Base-by-base conservation (phyloP, 1,284 basidiomycete genomes). In the Austroboletus niveus region DNA sequence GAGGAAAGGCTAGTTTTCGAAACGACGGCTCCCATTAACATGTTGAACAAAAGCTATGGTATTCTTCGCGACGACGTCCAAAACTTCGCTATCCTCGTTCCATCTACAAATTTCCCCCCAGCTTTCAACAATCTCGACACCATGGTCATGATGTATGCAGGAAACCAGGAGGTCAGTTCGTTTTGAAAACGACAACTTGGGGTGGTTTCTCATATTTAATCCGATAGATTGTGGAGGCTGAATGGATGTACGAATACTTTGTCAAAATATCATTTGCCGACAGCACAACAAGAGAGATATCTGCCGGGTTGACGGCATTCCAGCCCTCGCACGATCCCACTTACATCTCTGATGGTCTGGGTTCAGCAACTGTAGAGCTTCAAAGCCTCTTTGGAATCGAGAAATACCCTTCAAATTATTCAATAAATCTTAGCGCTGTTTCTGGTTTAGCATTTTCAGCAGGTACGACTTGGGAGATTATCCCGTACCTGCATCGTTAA, bases 1-100 rank as follows among this genome's bases (percentile, higher is more conserved):
- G 22, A 24, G 22, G 59, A 61, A 35, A 48, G 57, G 6, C 2
- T 42, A 8, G 56, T 56, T 12, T 63, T 59, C 17, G 61, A 63
- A 39, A 53, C 47, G 4, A 56, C 22, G 47, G 22, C 31, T 5
- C 22, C 22, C 22, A 5, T 24, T 5, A 24, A 24, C 22, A 24
- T 27, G 9, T 32, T 53, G 17, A n/a, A 39, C 36, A 34, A 3
- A 10, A 14, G 32, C 10, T 6, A 34, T 10, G 32, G 32, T 4
- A 14, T 14, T 34, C 32, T 24, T 24, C 22, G 32, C 14, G 32
- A 34, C 14, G 32, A 22, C 11, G 36, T 60, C 5, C 39, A 62
- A 24, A 42, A 44, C 10, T 60, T 60, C 5, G 5, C 22, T 24
- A 24, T 24, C 5, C 5, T 24, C 22, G 22, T 24, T 24, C 22